Evolutionary conservation across 108 stramenopile genomes (phyloP).

Genomic region (Cylindrotheca fusiformis): DNA sequence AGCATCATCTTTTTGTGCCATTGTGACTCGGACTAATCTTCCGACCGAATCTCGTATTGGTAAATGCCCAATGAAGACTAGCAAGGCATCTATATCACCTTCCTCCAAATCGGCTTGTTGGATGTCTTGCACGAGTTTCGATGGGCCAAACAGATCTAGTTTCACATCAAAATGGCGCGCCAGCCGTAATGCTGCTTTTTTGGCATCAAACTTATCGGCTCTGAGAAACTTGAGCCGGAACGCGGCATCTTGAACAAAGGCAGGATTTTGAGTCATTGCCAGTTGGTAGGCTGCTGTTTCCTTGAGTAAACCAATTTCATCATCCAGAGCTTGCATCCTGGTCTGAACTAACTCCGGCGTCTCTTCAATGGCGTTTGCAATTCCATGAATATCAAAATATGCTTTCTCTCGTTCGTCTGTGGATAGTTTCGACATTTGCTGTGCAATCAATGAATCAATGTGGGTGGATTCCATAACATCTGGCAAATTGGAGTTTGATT

Average conservation of each 20-base stretch:
- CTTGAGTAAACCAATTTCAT: background rate
- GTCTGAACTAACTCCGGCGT: conserved; percentile 7
- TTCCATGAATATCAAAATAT: conserved; percentile 32
- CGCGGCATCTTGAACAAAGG: conserved; percentile 1
- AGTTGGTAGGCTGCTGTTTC: background rate
- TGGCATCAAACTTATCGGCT: conserved; percentile 11
- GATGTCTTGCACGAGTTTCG: conserved; percentile 1
- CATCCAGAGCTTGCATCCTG: background rate
- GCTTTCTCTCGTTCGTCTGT: conserved; percentile 20
- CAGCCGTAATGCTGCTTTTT: conserved; percentile 8
- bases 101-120: conserved; percentile 11
- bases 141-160: conserved; percentile 13
- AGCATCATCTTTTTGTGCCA: background rate
- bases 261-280: background rate
- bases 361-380: conserved; percentile 12
- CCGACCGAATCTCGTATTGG: conserved; percentile 16
- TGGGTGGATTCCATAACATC: background rate
- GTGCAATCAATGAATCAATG: conserved; percentile 14
- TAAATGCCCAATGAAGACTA: background rate
- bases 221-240: conserved; percentile 21
- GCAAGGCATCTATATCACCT: background rate
- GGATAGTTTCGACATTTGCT: conserved; percentile 18
- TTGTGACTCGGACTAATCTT: background rate
- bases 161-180: conserved; percentile 7
- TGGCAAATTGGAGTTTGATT: background rate